Conservation (phyloP, 257 asterid species). For the Scutellaria barbata region DNA sequence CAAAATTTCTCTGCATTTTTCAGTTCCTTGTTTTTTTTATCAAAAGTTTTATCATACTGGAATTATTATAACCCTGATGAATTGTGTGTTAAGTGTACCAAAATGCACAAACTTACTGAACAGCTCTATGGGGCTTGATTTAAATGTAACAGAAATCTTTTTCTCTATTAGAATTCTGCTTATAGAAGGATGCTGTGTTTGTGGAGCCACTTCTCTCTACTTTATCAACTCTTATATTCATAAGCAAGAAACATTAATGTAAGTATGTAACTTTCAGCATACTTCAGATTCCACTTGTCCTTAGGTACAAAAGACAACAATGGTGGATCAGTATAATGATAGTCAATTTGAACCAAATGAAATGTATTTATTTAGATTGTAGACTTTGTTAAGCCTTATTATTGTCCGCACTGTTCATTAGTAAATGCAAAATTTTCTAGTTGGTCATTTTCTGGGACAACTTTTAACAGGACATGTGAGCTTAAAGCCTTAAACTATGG, state of each 20-base stretch:
- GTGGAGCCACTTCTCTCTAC: slow-evolving; percentile 17
- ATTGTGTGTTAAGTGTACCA: background rate
- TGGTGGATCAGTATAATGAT: slow-evolving; percentile 7
- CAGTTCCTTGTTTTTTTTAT: slow-evolving; percentile 18
- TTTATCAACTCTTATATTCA: slow-evolving; percentile 21
- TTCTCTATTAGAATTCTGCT: slow-evolving; percentile 4
- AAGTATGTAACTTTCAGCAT: slow-evolving; percentile 10
- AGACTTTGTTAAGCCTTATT: slow-evolving; percentile 8
- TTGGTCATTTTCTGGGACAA: background rate
- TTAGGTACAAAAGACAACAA: background rate
- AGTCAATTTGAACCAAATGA: background rate
- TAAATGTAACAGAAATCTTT: background rate
- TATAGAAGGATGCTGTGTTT: background rate
- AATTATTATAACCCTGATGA: background rate
- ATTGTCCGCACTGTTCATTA: slow-evolving; percentile 7
- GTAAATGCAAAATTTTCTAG: slow-evolving; percentile 23
- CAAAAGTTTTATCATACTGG: slow-evolving; percentile 12
- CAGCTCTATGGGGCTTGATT: background rate
- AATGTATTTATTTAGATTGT: background rate
- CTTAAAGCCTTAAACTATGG: background rate
- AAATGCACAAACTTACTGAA: slow-evolving; percentile 9
- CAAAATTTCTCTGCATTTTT: background rate
- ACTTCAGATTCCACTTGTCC: slow-evolving; percentile 8
- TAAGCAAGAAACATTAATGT: background rate
- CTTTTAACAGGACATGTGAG: background rate